Evolutionary conservation across 2,329 filamentous ascomycete species (phyloP), one percentile per base, ranked within the genome.

Genomic region (Orbilia ellipsospora): DNA sequence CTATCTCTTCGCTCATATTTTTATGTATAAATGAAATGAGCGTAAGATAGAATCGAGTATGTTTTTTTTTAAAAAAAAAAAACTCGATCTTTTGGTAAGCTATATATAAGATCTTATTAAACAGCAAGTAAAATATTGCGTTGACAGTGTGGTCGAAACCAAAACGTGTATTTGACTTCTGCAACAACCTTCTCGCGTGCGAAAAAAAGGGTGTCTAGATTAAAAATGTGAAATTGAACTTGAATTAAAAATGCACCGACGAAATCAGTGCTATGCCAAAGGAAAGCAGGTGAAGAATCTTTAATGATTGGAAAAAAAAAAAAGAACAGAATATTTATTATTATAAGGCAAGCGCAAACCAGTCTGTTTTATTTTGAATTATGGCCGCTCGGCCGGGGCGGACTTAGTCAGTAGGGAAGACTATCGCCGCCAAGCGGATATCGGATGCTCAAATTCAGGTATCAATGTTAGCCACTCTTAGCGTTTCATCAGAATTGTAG

Each of bases 321-420:
- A 10, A 6, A 31, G 18, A 45, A 23, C 4, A 28, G 23, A 45
- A 26, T 16, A 26, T 40, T 42, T 57, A 1, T 20, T 5, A 10
- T 12, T 12, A 42, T 42, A 42, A 50, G 20, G 42, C n/a, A 16
- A 48, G 31, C 5, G 1, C 7, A 52, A 4, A 48, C 5, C 16
- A 23, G 13, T 15, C 57, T 31, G 40, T 63, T 67, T 56, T 66
- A 56, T 61, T 62, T 26, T 28, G 18, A n/a, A 15, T 51, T 26
- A 44, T 63, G 63, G 70, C 48, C 62, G 44, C 64, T 59, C 70
- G 70, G 70, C 70, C 63, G 23, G 23, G 57, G 28, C 57, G 70
- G 70, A 68, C 56, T 68, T 74, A 74, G 48, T 28, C 4, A 48
- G 31, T 7, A 36, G 31, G 31, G 31, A 36, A 36, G 2, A 36